phyloP scores from a whole-genome alignment of 2,329 filamentous ascomycete species.

The Penicillium nordicum region DNA sequence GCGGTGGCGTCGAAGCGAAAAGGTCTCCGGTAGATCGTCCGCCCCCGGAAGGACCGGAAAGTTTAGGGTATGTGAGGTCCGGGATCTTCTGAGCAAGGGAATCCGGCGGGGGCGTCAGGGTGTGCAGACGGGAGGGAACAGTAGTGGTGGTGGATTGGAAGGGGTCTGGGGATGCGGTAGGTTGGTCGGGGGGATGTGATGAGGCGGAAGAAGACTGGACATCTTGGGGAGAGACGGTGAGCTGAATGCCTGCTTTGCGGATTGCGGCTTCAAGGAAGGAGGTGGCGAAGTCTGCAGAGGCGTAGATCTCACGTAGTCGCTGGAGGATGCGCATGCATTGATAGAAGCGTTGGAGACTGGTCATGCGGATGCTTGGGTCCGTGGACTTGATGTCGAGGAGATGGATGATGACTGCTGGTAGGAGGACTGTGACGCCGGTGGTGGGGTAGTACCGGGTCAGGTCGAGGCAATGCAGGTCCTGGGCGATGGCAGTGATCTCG shows the following conservation, averaged over 20 bases:
- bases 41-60: conserved; percentile 15
- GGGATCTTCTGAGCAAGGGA: conserved; percentile 40
- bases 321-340: conserved; percentile 92
- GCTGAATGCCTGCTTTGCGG: conserved; percentile 76
- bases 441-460: conserved; percentile 81
- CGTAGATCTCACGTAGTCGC: conserved; percentile 81
- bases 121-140: conserved; percentile 24
- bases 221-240: conserved; percentile 49
- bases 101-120: conserved; percentile 43
- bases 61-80: conserved; percentile 36
- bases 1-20: conserved; percentile 42
- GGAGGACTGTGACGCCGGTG: conserved; percentile 82
- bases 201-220: conserved; percentile 24
- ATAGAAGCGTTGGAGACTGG: conserved; percentile 75
- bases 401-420: conserved; percentile 91
- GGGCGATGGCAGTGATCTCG: conserved; percentile 80
- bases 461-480: conserved; percentile 67
- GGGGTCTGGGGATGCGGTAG: conserved; percentile 10
- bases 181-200: conserved; percentile 11
- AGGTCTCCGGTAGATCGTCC: conserved; percentile 26
- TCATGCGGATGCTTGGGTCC: conserved; percentile 65
- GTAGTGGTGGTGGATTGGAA: conserved; percentile 13
- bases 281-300: conserved; percentile 92
- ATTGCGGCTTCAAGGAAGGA: conserved; percentile 91
- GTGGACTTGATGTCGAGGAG: conserved; percentile 87